phyloP scores from a whole-genome alignment of 2,329 filamentous ascomycete genomes.

The Hymenoscyphus repandus region DNA sequence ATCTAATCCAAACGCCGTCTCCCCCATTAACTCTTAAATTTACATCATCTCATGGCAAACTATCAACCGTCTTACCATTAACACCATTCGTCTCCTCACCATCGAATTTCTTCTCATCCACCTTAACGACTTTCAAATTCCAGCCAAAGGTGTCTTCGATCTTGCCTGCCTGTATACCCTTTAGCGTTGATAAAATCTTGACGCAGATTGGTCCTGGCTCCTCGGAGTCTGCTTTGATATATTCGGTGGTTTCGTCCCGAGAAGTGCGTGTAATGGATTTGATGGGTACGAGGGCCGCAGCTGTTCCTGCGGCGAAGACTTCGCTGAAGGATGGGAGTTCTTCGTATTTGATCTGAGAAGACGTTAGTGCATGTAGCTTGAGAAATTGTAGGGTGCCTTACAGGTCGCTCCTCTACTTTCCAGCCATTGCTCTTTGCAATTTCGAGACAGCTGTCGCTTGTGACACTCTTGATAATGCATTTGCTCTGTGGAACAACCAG shows the following conservation, averaged over 20 bases:
- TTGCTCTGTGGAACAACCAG: slow-evolving; percentile 82
- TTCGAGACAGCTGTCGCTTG: slow-evolving; percentile 69
- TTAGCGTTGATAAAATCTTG: slow-evolving; percentile 68
- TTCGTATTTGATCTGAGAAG: slow-evolving; percentile 54
- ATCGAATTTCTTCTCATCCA: slow-evolving; percentile 26
- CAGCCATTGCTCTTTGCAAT: slow-evolving; percentile 77
- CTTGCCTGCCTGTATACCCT: slow-evolving; percentile 82
- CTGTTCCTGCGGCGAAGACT: slow-evolving; percentile 88
- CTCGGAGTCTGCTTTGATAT: slow-evolving; percentile 49
- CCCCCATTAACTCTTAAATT: neutral
- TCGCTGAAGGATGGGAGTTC: slow-evolving; percentile 61
- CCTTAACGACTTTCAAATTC: slow-evolving; percentile 28
- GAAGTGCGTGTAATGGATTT: slow-evolving; percentile 74
- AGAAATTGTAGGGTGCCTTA: slow-evolving; percentile 35
- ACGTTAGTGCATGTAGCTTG: neutral
- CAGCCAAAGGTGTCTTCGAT: slow-evolving; percentile 54
- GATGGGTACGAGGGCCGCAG: slow-evolving; percentile 86
- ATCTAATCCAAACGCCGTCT: too few relatives aligned
- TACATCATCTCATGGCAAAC: slow-evolving; percentile 10
- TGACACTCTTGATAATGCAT: slow-evolving; percentile 83
- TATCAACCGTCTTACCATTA: slow-evolving; percentile 16
- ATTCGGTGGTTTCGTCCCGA: slow-evolving; percentile 47
- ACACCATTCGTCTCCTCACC: slow-evolving; percentile 19
- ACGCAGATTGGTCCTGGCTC: slow-evolving; percentile 70
- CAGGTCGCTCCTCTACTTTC: slow-evolving; percentile 71